phyloP scores from a whole-genome alignment of 2,329 filamentous ascomycete species.

The Chrysoporthe puriensis region DNA sequence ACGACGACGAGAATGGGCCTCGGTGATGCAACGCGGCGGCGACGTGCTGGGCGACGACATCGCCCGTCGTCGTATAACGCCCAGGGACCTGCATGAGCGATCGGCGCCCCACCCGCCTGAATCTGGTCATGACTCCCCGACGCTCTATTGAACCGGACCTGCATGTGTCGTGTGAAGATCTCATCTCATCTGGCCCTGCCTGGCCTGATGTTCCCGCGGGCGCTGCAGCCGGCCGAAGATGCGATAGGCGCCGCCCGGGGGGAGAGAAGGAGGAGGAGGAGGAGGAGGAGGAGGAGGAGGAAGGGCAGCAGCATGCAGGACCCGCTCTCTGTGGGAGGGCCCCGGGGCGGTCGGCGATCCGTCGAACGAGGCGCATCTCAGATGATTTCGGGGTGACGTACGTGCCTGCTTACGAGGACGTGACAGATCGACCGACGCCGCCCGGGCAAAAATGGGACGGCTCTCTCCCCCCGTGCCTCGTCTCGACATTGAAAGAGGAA shows the following conservation, averaged over 20 bases:
- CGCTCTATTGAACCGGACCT: slow-evolving; percentile 2
- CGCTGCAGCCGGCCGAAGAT: background rate
- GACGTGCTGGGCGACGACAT: background rate
- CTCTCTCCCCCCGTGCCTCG: background rate
- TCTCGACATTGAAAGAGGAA: background rate
- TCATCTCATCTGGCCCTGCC: background rate
- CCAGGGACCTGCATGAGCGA: slow-evolving; percentile 14
- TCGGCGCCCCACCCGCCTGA: slow-evolving; percentile 20
- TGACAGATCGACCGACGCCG: background rate
- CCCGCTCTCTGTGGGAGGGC: background rate
- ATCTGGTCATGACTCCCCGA: slow-evolving; percentile 19
- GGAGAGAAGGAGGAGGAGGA: too few species aligned
- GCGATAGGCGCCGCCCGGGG: background rate
- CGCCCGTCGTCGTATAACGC: slow-evolving; percentile 9
- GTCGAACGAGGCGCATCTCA: background rate
- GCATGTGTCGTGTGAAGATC: slow-evolving; percentile 1
- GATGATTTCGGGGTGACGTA: background rate
- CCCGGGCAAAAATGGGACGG: background rate
- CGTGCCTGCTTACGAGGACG: slow-evolving; percentile 1
- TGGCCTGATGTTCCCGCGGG: background rate
- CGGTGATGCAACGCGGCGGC: slow-evolving; percentile 3
- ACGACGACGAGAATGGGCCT: background rate
- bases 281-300: too few species aligned
- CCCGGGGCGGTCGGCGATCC: background rate
- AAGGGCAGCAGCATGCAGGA: background rate